These are phyloP conservation scores for Scheffersomyces illinoinensis DNA, from an alignment of 1,139 yeast species.

Conservation along the genomic window DNA sequence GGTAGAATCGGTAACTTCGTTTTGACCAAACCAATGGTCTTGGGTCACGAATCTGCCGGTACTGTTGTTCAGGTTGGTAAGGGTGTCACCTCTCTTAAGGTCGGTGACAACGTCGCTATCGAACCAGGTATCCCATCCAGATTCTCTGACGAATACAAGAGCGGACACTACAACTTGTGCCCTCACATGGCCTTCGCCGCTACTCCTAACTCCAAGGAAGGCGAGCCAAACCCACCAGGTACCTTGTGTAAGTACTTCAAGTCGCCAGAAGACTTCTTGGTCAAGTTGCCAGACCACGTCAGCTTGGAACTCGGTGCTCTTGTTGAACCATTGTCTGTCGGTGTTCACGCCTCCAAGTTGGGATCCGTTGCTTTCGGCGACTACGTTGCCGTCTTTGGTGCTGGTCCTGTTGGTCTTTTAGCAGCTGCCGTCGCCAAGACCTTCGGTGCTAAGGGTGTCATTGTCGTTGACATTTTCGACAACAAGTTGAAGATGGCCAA, in stretches of 20 bases:
- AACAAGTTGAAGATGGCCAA: conserved; percentile 60
- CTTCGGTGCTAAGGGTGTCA: conserved; percentile 74
- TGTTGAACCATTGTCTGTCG: conserved; percentile 87
- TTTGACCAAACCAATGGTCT: conserved; percentile 64
- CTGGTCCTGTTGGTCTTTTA: conserved; percentile 90
- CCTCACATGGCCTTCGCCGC: conserved; percentile 88
- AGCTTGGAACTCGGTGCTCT: conserved; percentile 84
- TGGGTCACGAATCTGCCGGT: conserved; percentile 81
- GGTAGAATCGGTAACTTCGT: conserved; percentile 77
- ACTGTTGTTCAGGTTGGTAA: conserved; percentile 65
- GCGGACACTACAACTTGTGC: conserved; percentile 77
- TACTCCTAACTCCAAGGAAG: conserved; percentile 56
- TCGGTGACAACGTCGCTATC: conserved; percentile 82
- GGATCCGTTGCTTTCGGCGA: conserved; percentile 74
- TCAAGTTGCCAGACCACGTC: conserved; percentile 74
- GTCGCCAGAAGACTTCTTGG: conserved; percentile 83
- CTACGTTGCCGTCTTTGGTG: conserved; percentile 78
- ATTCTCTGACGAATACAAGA: conserved; percentile 68
- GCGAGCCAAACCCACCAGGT: conserved; percentile 56
- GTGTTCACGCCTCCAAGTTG: conserved; percentile 76
- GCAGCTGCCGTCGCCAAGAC: conserved; percentile 78
- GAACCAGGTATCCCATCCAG: conserved; percentile 77
- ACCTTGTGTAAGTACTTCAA: conserved; percentile 72
- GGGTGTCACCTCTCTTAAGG: conserved; percentile 57
- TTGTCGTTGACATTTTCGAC: conserved; percentile 65